Percentiles rank a stretch among this genome's conserved stretches.
phyloP scores from a whole-genome alignment of 73 alveolate species.

The Breviolum minutum region DNA sequence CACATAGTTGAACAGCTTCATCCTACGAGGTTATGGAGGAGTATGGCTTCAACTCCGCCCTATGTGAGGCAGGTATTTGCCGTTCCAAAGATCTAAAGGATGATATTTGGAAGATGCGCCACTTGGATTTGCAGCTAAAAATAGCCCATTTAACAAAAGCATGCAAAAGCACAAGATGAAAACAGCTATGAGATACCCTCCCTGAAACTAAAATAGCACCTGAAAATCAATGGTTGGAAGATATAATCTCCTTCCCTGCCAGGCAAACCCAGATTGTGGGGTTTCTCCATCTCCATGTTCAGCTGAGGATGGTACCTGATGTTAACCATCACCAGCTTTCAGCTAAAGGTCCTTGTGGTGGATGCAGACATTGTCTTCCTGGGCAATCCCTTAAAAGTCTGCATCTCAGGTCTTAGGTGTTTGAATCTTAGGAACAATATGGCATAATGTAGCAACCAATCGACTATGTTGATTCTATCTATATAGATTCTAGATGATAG shows the following conservation, averaged over 20 bases:
- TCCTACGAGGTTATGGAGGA: slow-evolving; percentile 69
- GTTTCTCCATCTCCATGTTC: background rate
- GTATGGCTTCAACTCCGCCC: slow-evolving; percentile 85
- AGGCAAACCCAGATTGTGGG: background rate
- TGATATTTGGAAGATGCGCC: slow-evolving; percentile 89
- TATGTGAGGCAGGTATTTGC: slow-evolving; percentile 67
- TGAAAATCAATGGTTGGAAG: too few relatives aligned
- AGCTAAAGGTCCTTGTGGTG: slow-evolving; percentile 39
- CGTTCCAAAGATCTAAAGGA: slow-evolving; percentile 74
- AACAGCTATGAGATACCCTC: background rate
- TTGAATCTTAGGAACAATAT: too few relatives aligned
- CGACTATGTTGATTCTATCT: too few relatives aligned
- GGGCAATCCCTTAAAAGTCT: slow-evolving; percentile 58
- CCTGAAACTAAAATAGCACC: too few relatives aligned
- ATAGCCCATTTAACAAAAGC: background rate
- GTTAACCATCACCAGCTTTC: slow-evolving; percentile 58
- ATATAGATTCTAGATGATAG: too few relatives aligned
- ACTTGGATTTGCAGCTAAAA: background rate
- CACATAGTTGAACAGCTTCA: too few relatives aligned
- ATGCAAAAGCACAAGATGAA: background rate
- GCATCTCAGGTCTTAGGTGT: background rate
- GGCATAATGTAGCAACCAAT: too few relatives aligned
- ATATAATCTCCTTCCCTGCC: too few relatives aligned
- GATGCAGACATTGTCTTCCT: slow-evolving; percentile 83
- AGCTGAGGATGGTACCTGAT: slow-evolving; percentile 60